These are phyloP conservation scores for Botryosphaeria agaves DNA, from an alignment of 2,329 filamentous ascomycete species.

Conservation along the genomic window DNA sequence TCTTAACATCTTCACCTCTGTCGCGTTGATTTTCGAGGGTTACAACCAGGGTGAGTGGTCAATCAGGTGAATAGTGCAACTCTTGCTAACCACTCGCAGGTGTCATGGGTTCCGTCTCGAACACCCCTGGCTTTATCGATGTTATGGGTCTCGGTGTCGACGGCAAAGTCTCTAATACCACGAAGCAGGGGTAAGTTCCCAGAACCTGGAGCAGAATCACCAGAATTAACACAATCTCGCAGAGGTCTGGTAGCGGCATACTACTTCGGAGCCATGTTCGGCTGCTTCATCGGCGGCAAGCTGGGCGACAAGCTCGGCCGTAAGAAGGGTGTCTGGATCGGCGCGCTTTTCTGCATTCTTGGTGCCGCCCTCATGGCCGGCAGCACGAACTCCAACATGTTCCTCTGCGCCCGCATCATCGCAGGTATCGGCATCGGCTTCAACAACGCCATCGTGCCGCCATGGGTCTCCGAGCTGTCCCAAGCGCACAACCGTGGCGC, in stretches of 20 bases:
- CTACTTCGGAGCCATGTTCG: constrained; percentile 14
- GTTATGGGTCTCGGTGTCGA: constrained; percentile 3
- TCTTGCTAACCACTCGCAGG: constrained; percentile 5
- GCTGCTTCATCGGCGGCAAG: constrained; percentile 12
- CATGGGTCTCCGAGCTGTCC: constrained; percentile 12
- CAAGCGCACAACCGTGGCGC: constrained; percentile 11
- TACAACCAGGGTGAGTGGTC: constrained; percentile 14
- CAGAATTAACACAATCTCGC: background rate
- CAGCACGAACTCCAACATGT: constrained; percentile 11
- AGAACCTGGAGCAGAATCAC: background rate
- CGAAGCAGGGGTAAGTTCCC: constrained; percentile 8
- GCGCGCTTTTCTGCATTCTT: constrained; percentile 10
- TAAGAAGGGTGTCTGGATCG: constrained; percentile 10
- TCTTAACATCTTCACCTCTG: constrained; percentile 12
- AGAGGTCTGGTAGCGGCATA: constrained; percentile 13
- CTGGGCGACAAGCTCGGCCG: constrained; percentile 12
- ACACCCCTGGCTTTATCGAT: constrained; percentile 12
- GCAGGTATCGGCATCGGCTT: constrained; percentile 16
- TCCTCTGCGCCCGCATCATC: constrained; percentile 14
- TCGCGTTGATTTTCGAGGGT: constrained; percentile 13
- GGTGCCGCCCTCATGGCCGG: constrained; percentile 10
- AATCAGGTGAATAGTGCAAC: too few species aligned
- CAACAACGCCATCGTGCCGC: constrained; percentile 13
- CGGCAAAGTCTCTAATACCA: constrained; percentile 10
- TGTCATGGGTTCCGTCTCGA: constrained; percentile 12